These are phyloP conservation scores for Fraxinus greggii DNA, from an alignment of 305 asterid genomes.

Conservation along the genomic window DNA sequence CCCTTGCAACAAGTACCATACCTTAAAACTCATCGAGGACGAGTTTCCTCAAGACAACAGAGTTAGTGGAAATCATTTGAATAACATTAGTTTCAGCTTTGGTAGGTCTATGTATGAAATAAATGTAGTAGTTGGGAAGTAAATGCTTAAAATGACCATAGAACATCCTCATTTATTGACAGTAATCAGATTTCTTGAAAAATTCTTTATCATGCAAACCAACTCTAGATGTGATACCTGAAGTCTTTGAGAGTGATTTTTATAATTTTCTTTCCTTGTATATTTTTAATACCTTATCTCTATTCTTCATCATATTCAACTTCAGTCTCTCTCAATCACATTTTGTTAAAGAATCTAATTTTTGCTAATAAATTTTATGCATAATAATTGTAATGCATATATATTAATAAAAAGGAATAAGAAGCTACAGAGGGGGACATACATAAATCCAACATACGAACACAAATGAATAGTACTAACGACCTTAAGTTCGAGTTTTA, in stretches of 20 bases:
- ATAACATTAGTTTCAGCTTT: neutral
- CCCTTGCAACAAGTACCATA: neutral
- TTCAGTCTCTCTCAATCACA: neutral
- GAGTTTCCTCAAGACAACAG: neutral
- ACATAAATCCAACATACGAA: neutral
- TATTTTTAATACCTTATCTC: too few relatives aligned
- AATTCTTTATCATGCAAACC: neutral
- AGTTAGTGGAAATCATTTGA: neutral
- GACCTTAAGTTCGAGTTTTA: neutral
- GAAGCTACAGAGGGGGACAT: neutral
- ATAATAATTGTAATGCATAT: neutral
- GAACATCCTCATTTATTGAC: neutral
- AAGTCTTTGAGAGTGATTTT: neutral
- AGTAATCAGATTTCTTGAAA: neutral
- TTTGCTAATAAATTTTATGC: neutral
- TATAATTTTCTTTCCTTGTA: neutral
- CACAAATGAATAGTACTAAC: neutral
- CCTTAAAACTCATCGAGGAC: neutral
- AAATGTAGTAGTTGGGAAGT: neutral
- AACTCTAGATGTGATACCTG: neutral
- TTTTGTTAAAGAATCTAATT: neutral
- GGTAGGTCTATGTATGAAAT: neutral
- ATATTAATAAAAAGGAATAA: neutral
- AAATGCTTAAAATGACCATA: neutral
- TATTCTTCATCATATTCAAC: neutral